Evolutionary conservation across 2,329 filamentous ascomycete species (phyloP).

Genomic region (Clonostachys solani): DNA sequence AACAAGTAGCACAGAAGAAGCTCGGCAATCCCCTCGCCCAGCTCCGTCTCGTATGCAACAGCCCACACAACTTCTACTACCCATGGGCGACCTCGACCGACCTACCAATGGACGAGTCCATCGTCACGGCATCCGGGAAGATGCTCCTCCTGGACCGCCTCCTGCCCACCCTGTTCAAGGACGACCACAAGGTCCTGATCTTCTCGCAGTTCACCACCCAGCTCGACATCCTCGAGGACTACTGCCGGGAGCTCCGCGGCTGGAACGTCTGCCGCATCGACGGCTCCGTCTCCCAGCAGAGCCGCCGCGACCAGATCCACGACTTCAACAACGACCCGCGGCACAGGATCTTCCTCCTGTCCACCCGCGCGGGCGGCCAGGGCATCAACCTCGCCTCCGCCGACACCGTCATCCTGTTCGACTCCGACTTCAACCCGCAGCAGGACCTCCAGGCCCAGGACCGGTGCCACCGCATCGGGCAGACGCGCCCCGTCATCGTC

Average conservation of each 20-base stretch:
- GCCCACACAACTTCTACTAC: conserved; percentile 94
- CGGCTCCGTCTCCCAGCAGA: conserved; percentile 73
- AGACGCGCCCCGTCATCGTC: conserved; percentile 86
- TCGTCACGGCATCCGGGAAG: conserved; percentile 87
- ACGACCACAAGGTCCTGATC: conserved; percentile 85
- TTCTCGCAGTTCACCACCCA: conserved; percentile 97
- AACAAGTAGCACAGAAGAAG: conserved; percentile 86
- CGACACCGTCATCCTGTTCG: conserved; percentile 90
- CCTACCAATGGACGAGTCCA: conserved; percentile 66
- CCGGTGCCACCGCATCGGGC: conserved; percentile 89
- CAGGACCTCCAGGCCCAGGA: conserved; percentile 97
- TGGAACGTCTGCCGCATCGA: conserved; percentile 91
- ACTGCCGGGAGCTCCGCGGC: conserved; percentile 67
- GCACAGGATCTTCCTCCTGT: conserved; percentile 78
- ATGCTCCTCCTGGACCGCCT: conserved; percentile 92
- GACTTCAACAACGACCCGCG: conserved; percentile 64
- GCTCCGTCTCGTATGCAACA: conserved; percentile 86
- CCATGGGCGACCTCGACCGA: conserved; percentile 67
- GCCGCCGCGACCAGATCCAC: conserved; percentile 66
- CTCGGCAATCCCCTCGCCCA: conserved; percentile 92
- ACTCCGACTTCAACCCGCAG: conserved; percentile 90
- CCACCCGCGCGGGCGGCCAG: conserved; percentile 87
- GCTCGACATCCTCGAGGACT: conserved; percentile 85
- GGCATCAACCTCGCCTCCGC: conserved; percentile 92
- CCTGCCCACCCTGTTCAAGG: conserved; percentile 67